phyloP scores from a whole-genome alignment of 176 grass and related monocot species.

The Phoenix dactylifera region DNA sequence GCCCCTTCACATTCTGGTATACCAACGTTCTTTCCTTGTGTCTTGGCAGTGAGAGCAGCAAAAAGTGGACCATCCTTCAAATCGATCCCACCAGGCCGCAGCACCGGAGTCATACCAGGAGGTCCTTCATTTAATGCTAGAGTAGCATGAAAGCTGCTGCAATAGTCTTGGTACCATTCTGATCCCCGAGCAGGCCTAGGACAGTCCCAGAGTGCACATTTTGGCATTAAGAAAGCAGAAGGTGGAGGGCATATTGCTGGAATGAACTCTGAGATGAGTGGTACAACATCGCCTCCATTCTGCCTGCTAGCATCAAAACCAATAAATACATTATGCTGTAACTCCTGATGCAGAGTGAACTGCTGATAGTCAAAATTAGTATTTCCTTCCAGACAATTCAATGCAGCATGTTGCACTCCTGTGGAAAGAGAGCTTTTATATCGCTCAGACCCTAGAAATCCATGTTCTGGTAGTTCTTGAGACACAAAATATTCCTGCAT shows the following conservation, averaged over 20 bases:
- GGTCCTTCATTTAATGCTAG: constrained; percentile 7
- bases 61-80: constrained; percentile 7
- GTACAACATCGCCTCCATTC: too few relatives aligned
- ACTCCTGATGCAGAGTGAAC: background rate
- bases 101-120: constrained; percentile 4
- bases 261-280: too few relatives aligned
- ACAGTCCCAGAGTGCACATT: background rate
- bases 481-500: constrained; percentile 6
- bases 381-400: constrained; percentile 3
- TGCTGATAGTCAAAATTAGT: background rate
- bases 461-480: background rate
- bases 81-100: constrained; percentile 2
- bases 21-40: constrained; percentile 7
- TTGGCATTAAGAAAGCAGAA: too few relatives aligned
- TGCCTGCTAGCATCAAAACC: too few relatives aligned
- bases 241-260: too few relatives aligned
- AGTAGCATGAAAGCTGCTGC: constrained; percentile 6
- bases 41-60: constrained; percentile 5
- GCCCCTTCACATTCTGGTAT: constrained; percentile 13
- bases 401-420: constrained; percentile 1
- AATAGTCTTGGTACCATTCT: constrained; percentile 4
- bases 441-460: constrained; percentile 6
- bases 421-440: background rate
- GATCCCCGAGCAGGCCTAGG: constrained; percentile 9
- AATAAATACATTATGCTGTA: background rate